Evolutionary conservation across 2,329 filamentous ascomycete genomes (phyloP).

Genomic region (Monilinia polystroma): DNA sequence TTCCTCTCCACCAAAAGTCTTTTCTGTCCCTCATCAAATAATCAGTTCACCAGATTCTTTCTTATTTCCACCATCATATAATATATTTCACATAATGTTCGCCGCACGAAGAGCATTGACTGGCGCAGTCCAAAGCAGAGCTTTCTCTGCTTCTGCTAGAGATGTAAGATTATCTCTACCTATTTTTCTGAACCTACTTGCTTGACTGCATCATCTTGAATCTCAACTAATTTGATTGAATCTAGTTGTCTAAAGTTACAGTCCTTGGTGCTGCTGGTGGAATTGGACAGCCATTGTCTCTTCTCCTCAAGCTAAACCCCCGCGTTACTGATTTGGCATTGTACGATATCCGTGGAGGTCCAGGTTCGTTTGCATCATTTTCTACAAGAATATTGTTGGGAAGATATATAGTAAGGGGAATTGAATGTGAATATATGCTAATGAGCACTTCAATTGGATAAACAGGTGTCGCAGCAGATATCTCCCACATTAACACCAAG

Average conservation of each 20-base stretch:
- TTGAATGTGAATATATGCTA: constrained; percentile 4
- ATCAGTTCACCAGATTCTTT: constrained; percentile 25
- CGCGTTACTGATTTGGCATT: constrained; percentile 89
- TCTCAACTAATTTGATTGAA: constrained; percentile 30
- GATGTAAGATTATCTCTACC: constrained; percentile 55
- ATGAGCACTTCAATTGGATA: constrained; percentile 48
- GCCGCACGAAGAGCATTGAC: constrained; percentile 59
- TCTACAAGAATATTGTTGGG: neutral
- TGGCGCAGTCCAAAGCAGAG: constrained; percentile 66
- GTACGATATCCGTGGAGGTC: constrained; percentile 72
- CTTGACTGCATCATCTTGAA: constrained; percentile 20
- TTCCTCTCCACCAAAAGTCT: constrained; percentile 19
- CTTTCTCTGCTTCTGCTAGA: constrained; percentile 77
- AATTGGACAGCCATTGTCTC: constrained; percentile 95
- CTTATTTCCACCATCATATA: constrained; percentile 21
- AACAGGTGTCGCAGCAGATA: constrained; percentile 90
- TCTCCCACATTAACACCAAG: constrained; percentile 93
- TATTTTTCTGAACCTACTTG: constrained; percentile 22
- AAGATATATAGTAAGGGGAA: neutral
- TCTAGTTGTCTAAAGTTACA: constrained; percentile 91
- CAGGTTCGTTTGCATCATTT: constrained; percentile 20
- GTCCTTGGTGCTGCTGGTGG: constrained; percentile 96
- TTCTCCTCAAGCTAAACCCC: constrained; percentile 88
- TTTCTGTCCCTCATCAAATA: constrained; percentile 19
- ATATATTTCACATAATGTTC: constrained; percentile 59